Conservation (phyloP, 345 rosid species). For the Lepidium aucheri region DNA sequence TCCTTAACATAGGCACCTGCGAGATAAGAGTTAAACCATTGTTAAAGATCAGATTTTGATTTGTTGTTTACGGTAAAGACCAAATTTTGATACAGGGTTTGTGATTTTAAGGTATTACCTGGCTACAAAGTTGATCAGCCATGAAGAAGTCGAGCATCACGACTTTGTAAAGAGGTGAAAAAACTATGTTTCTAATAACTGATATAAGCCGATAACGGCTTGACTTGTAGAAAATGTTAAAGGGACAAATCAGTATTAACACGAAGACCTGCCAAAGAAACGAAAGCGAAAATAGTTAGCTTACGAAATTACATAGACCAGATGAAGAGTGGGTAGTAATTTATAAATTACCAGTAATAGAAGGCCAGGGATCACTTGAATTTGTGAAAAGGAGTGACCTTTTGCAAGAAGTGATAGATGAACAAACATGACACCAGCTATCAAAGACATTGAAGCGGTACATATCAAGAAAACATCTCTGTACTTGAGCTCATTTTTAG, state of each 20-base stretch:
- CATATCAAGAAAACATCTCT: constrained; percentile 88
- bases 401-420: constrained; percentile 68
- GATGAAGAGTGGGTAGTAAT: not conserved
- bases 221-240: constrained; percentile 64
- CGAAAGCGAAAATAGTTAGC: not conserved
- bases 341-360: constrained; percentile 51
- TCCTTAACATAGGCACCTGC: constrained; percentile 77
- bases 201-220: constrained; percentile 67
- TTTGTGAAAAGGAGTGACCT: constrained; percentile 64
- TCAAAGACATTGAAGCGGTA: constrained; percentile 63
- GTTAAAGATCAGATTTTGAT: not conserved
- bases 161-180: constrained; percentile 95
- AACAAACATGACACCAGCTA: constrained; percentile 70
- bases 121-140: constrained; percentile 99
- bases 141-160: constrained; percentile 98
- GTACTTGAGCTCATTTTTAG: constrained; percentile 79
- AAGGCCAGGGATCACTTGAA: constrained; percentile 87
- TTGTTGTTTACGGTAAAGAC: not conserved
- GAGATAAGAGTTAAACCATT: not conserved
- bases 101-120: constrained; percentile 34
- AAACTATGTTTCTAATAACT: constrained; percentile 62
- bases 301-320: not conserved
- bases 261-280: constrained; percentile 43
- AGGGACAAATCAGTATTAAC: constrained; percentile 62
- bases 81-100: not conserved